Evolutionary conservation across 2,329 filamentous ascomycete genomes (phyloP), one percentile per base, ranked within the genome.

Genomic region (Aspergillus eucalypticola): DNA sequence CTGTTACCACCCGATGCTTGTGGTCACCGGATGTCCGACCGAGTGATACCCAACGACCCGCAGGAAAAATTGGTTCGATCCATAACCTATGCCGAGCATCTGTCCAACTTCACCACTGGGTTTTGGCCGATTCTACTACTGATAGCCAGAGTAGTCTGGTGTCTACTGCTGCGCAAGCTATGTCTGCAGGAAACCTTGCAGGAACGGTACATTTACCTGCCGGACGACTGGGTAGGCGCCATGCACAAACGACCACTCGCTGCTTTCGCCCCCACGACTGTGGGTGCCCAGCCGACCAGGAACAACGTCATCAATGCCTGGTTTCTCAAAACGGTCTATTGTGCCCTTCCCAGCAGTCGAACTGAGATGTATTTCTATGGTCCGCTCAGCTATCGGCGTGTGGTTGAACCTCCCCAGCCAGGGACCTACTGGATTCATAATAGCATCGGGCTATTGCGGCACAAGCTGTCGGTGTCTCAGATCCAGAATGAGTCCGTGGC

Each of bases 231-330:
- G 58, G 54, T 56, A 11, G 41, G 55, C 11, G 39, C 51, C 3
- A 8, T 60, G 32, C 58, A 46, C 8, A 15, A 17, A 8, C 17
- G 27, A 17, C 54, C 54, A 8, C 54, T 56, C 19, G 10, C 17
- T 7, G 42, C 55, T 19, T 29, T 60, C 4, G 39, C 51, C 6
- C 27, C 4, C 1, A 15, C 8, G 17, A 17, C 11, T 7, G 21
- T 23, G 11, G 8, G 39, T 38, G 15, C 35, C 3, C 44, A 52
- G 8, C 11, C 56, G 7, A 60, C 46, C 17, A 42, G 41, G 23
- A 56, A 60, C 41, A 50, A 60, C 15, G 50, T 60, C 19, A 53
- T 56, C 35, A 23, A 25, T 15, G 57, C 57, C 4, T 21, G 52
- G 23, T 59, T 39, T 10, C 19, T 59, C n/a, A 55, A 59, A n/a